Conservation (phyloP, 140 eudicot species). For the Cichorium intybus region DNA sequence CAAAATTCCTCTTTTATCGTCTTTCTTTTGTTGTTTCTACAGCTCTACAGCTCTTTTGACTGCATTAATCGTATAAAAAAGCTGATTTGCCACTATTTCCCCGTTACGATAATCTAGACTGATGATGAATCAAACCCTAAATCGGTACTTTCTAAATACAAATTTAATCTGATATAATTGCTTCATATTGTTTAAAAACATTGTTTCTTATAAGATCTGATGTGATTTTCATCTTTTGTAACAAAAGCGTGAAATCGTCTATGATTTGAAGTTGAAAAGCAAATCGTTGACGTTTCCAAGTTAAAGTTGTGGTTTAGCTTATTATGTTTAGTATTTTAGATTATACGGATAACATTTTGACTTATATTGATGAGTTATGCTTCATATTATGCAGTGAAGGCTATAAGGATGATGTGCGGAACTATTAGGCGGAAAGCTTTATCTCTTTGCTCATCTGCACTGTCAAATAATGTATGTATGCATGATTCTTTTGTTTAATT, state of each 20-base stretch:
- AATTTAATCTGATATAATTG: neutral
- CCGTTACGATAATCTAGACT: neutral
- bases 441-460: slow-evolving; percentile 32
- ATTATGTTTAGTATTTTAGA: neutral
- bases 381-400: slow-evolving; percentile 20
- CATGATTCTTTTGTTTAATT: neutral
- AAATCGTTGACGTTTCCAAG: neutral
- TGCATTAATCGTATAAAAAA: neutral
- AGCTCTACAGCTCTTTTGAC: neutral
- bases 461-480: slow-evolving; percentile 31
- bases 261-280: neutral
- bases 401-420: slow-evolving; percentile 32
- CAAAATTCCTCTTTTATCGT: neutral
- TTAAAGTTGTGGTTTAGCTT: neutral
- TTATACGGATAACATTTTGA: neutral
- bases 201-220: neutral
- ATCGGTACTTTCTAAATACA: slow-evolving; percentile 5
- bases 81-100: neutral
- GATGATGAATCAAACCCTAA: slow-evolving; percentile 20
- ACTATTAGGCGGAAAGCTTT: slow-evolving; percentile 31
- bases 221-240: neutral
- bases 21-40: neutral
- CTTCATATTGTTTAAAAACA: neutral
- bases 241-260: neutral
- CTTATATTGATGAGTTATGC: neutral